phyloP scores from a whole-genome alignment of 1,139 yeast species.

The Saccharomyces hybrid region DNA sequence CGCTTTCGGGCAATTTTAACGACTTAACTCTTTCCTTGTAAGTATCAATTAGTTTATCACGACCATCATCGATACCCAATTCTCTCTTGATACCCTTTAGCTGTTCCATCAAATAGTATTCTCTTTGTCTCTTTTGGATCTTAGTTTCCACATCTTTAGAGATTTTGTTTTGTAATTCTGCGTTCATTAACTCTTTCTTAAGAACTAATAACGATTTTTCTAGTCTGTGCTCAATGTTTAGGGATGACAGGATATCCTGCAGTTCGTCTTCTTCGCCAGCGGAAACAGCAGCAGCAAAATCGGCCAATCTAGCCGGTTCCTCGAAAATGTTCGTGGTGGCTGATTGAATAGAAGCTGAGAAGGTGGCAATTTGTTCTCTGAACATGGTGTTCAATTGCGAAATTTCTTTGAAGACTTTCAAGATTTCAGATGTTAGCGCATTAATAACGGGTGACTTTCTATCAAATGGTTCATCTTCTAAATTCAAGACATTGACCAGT shows the following conservation, averaged over 20 bases:
- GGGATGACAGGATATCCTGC: constrained; percentile 63
- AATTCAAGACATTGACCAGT: constrained; percentile 57
- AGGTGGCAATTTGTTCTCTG: constrained; percentile 59
- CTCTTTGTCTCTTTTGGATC: constrained; percentile 60
- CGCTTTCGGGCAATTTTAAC: constrained; percentile 71
- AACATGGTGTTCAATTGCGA: constrained; percentile 51
- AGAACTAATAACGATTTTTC: constrained; percentile 68
- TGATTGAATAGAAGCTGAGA: constrained; percentile 61
- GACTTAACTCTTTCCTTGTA: constrained; percentile 72
- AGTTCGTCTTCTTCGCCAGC: constrained; percentile 60
- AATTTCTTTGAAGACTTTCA: constrained; percentile 57
- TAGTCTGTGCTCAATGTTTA: constrained; percentile 67
- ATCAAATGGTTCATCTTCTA: constrained; percentile 72
- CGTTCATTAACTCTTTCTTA: constrained; percentile 70
- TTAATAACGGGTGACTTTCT: constrained; percentile 66
- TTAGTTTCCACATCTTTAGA: constrained; percentile 59
- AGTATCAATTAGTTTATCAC: constrained; percentile 69
- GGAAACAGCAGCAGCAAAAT: constrained; percentile 69
- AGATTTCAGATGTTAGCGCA: constrained; percentile 60
- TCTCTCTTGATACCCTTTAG: constrained; percentile 76
- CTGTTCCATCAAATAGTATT: constrained; percentile 58
- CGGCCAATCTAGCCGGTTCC: constrained; percentile 67
- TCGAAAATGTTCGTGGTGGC: constrained; percentile 60
- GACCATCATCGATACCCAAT: constrained; percentile 81
- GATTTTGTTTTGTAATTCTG: constrained; percentile 57